Conservation (phyloP, 495 filamentous ascomycete species). For the Pyrenopolyporus hunteri region DNA sequence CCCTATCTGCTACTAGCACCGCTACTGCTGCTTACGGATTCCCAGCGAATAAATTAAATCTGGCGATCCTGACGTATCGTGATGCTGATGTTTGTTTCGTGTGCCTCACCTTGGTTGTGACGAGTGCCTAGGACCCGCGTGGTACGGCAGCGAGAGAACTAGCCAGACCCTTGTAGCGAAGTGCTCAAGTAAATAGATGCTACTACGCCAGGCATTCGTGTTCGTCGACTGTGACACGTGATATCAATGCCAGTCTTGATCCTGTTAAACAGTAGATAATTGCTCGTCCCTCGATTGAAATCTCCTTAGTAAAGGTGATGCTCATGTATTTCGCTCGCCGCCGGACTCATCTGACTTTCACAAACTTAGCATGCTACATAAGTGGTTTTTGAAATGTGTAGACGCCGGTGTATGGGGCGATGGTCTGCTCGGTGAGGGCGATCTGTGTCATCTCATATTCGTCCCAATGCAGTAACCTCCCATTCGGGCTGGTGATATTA, state of each 20-base stretch:
- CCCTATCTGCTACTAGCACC: not conserved
- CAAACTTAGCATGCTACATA: not conserved
- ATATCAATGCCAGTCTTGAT: constrained; percentile 10
- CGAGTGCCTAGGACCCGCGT: constrained; percentile 9
- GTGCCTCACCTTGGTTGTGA: constrained; percentile 27
- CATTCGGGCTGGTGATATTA: constrained; percentile 7
- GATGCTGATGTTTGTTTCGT: constrained; percentile 30
- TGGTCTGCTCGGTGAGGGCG: constrained; percentile 14
- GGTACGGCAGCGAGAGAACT: constrained; percentile 10
- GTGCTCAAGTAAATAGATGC: constrained; percentile 13
- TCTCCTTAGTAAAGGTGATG: not conserved
- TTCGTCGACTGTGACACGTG: constrained; percentile 6
- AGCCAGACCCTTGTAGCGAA: constrained; percentile 6
- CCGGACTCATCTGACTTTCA: not conserved
- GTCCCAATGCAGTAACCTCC: constrained; percentile 1
- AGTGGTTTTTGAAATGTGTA: not conserved
- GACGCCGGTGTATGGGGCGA: not conserved
- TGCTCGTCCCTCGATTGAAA: not conserved
- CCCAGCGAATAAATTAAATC: constrained; percentile 21
- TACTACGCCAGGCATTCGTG: constrained; percentile 1
- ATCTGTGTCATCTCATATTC: not conserved
- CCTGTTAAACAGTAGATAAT: not conserved
- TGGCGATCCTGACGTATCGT: constrained; percentile 33
- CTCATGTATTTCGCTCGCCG: not conserved
- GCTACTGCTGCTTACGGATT: constrained; percentile 2